Percentiles rank a stretch among this genome's conserved stretches.
Evolutionary conservation across 2,329 filamentous ascomycete species (phyloP).

Genomic region (Nemania diffusa): DNA sequence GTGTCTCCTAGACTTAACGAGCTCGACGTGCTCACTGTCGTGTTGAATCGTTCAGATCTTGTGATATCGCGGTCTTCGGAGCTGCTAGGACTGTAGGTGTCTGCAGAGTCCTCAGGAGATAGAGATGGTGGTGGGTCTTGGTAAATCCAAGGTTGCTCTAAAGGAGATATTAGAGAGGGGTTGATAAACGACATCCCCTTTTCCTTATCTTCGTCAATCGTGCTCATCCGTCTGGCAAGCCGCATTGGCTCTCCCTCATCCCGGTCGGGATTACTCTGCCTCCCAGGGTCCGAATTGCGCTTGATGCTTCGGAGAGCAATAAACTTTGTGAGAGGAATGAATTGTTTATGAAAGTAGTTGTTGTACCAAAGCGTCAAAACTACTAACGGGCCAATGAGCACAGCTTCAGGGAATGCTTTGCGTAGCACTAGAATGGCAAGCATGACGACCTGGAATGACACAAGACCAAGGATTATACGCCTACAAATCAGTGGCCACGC

Average conservation of each 20-base stretch:
- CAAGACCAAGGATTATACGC: constrained; percentile 83
- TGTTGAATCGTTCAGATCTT: constrained; percentile 25
- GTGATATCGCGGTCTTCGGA: constrained; percentile 22
- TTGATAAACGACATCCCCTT: constrained; percentile 78
- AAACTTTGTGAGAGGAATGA: constrained; percentile 88
- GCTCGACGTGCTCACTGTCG: constrained; percentile 45
- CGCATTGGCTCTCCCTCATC: constrained; percentile 53
- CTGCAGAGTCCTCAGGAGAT: constrained; percentile 37
- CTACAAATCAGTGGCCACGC: constrained; percentile 98
- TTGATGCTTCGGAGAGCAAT: constrained; percentile 91
- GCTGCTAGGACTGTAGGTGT: constrained; percentile 27
- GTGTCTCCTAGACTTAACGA: constrained; percentile 48
- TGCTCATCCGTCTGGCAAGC: constrained; percentile 66
- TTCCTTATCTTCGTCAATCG: constrained; percentile 78
- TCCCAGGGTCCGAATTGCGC: constrained; percentile 65
- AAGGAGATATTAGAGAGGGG: constrained; percentile 75
- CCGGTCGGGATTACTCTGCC: constrained; percentile 56
- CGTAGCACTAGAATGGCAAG: constrained; percentile 83
- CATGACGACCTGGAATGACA: constrained; percentile 92
- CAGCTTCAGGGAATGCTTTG: constrained; percentile 76
- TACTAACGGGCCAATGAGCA: constrained; percentile 79
- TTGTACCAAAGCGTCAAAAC: constrained; percentile 88
- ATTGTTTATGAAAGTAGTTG: constrained; percentile 81
- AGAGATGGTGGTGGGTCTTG: constrained; percentile 60
- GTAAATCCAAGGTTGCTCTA: constrained; percentile 78